Evolutionary conservation across 768 basidiomycete genomes (phyloP), one percentile per base, ranked within the genome.

Genomic region (Neoboletus subvelutipes): DNA sequence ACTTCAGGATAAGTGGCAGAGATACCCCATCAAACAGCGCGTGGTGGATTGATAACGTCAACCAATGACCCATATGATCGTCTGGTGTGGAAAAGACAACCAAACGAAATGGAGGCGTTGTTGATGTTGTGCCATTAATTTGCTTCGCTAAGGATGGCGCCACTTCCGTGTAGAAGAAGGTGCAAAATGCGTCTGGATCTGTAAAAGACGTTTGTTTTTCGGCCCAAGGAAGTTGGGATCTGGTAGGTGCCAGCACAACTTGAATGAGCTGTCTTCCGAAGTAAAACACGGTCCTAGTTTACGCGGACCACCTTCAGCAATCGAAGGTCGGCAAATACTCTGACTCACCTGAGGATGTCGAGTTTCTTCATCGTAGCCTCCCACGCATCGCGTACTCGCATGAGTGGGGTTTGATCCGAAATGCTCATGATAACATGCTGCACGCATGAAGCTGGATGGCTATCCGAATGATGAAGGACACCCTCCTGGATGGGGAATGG

Each of bases 401-500:
- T 4, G 1, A 74, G 17, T 11, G 70, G 65, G 0, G 61, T 57
- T 24, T 56, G 54, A 8, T 57, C 50, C 17, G 68, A 62, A 48
- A 74, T 63, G 15, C 62, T 58, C 54, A 79, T 55, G 4, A 79
- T 55, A 39, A 79, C 66, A 59, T 80, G 79, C 50, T 80, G 79
- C 12, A 80, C 76, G 60, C 78, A 80, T 52, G 78, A 70, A 1
- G 70, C 68, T 40, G 71, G 67, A 26, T 67, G 57, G n/a, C 71
- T 69, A 33, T 70, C 70, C 5, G 78, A 77, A 36, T 76, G 72
- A 48, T 75, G 73, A 49, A 81, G 62, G 18, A 81, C 75, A 22
- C 80, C 80, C 64, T 79, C 78, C 56, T 81, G 80, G 15, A 80
- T 69, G 20, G 78, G 69, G 51, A 80, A 78, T 29, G 80, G 69